These are phyloP conservation scores for Maudiozyma turicensis DNA, from an alignment of 805 yeast genomes.

Conservation along the genomic window DNA sequence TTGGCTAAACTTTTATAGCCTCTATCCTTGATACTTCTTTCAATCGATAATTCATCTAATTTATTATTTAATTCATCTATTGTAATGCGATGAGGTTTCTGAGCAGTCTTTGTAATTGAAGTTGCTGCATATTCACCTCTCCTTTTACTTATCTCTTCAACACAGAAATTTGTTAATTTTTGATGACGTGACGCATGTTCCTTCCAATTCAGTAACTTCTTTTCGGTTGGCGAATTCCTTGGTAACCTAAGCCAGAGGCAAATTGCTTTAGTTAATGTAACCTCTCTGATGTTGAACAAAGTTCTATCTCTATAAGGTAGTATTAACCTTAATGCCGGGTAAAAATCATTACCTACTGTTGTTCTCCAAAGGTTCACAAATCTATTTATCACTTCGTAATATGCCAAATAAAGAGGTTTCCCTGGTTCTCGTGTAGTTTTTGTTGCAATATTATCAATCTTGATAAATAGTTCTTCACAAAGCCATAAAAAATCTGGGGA, in stretches of 20 bases:
- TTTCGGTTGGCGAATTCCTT: conserved; percentile 51
- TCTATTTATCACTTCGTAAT: conserved; percentile 24
- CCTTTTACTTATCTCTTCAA: conserved; percentile 37
- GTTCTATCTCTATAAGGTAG: conserved; percentile 58
- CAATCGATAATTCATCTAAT: conserved; percentile 37
- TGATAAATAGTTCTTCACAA: conserved; percentile 26
- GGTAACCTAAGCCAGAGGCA: conserved; percentile 48
- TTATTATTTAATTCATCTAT: conserved; percentile 41
- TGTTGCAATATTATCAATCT: conserved; percentile 16
- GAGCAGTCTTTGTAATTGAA: conserved; percentile 18
- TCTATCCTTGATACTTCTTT: conserved; percentile 12
- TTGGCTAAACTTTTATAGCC: conserved; percentile 16
- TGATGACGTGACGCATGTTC: conserved; percentile 29
- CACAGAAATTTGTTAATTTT: conserved; percentile 39
- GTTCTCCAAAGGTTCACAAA: conserved; percentile 45
- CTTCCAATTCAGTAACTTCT: conserved; percentile 40
- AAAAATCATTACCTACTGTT: conserved; percentile 52
- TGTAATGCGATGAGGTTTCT: conserved; percentile 18
- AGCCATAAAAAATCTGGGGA: conserved; percentile 33
- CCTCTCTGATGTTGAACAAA: conserved; percentile 55
- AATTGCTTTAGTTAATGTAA: conserved; percentile 42
- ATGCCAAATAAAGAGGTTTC: conserved; percentile 15
- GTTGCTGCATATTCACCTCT: conserved; percentile 33
- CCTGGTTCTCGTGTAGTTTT: conserved; percentile 5
- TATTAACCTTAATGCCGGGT: conserved; percentile 53